Base-by-base conservation (phyloP, 1,284 basidiomycete genomes). In the Anthracocystis panici-leucophaei region DNA sequence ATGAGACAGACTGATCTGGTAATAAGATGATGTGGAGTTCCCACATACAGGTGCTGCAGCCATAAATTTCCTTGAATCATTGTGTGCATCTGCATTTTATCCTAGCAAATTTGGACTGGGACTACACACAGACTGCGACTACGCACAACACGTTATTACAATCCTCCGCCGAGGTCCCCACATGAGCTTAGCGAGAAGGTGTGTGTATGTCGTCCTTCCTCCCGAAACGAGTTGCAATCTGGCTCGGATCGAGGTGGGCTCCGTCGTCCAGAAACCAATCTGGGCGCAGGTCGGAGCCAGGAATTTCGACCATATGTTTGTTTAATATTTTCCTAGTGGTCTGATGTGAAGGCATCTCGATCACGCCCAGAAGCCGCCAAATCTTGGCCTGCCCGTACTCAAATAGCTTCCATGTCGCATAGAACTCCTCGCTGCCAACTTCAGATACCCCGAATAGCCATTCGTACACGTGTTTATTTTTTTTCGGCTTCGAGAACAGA, bases 311-410 rank as follows among this genome's bases (percentile, higher is more conserved):
- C 29, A 35, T 35, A 21, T 45, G 21, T 31, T 27, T 27, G n/a
- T 16, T 20, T 2, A 55, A 23, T 12, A 55, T 45, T 9, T 16
- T 23, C 10, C 4, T 20, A 7, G 54, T 31, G 2, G 20, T 7
- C 2, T 20, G 14, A n/a, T 45, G 20, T 9, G 42, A 45, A 35
- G 54, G 54, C 42, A 56, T 31, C 31, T 56, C 54, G 10, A 46
- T 16, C 7, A 56, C 6, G 2, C 54, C 54, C 8, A 56, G 14
- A 2, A 56, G 29, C 2, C 31, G 42, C 54, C 54, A 56, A 7
- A 56, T 18, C 9, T 14, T 46, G 9, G 54, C 54, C 20, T 35
- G 20, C 1, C 41, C 42, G n/a, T 56, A 18, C 16, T 23, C n/a
- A 10, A 46, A 8, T 8, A 29, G 54, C 31, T 31, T 45, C 54